Evolutionary conservation across 768 basidiomycete genomes (phyloP).

Genomic region (Pleurotus tuber-regium): DNA sequence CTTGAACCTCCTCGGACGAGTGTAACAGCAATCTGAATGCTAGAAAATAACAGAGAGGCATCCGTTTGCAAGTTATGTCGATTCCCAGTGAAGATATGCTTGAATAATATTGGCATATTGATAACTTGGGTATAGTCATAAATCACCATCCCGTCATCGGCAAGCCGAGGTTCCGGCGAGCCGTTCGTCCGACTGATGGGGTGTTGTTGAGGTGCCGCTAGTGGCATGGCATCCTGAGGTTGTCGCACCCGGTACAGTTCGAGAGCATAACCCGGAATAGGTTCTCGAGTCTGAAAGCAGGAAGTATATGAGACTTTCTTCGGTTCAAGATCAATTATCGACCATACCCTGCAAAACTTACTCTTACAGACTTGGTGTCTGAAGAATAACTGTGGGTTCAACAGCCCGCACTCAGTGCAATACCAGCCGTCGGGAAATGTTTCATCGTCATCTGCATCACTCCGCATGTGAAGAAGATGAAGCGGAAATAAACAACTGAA

Average conservation of each 20-base stretch:
- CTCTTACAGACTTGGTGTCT: not conserved
- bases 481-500: not conserved
- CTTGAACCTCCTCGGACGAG: not conserved
- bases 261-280: not conserved
- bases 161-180: not conserved
- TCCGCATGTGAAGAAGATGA: not conserved
- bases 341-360: not conserved
- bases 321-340: not conserved
- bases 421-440: not conserved
- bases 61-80: not conserved
- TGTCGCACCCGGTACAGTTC: not conserved
- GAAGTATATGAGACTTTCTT: not conserved
- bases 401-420: not conserved
- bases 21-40: not conserved
- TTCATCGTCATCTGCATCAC: not conserved
- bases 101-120: not conserved
- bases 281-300: not conserved
- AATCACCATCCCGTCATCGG: not conserved
- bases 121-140: not conserved
- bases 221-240: conserved; percentile 1
- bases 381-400: not conserved
- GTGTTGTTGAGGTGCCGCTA: not conserved
- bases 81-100: conserved; percentile 4
- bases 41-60: not conserved
- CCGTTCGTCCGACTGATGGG: too few relatives aligned